phyloP scores from a whole-genome alignment of 2,329 filamentous ascomycete genomes.

The Colletotrichum graminicola region DNA sequence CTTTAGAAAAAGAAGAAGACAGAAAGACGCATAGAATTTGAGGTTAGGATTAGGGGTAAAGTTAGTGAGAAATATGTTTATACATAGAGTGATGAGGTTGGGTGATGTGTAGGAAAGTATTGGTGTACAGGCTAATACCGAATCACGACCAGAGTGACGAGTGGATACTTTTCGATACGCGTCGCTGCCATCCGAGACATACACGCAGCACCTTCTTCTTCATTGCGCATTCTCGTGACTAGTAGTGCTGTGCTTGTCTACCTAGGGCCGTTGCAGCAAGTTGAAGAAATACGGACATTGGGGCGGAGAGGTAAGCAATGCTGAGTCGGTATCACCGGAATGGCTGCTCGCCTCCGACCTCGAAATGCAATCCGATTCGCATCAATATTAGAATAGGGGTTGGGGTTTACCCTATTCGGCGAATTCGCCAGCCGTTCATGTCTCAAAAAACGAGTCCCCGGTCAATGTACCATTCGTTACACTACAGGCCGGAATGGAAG shows the following conservation, averaged over 20 bases:
- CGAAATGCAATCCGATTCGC: not conserved
- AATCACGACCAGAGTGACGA: not conserved
- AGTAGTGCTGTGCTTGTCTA: not conserved
- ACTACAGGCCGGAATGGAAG: not conserved
- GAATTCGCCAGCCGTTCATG: not conserved
- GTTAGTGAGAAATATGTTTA: too few species aligned
- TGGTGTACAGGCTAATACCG: too few species aligned
- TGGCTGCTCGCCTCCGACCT: not conserved
- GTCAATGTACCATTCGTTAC: not conserved
- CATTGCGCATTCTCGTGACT: not conserved
- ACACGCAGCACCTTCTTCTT: not conserved
- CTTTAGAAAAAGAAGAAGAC: too few species aligned
- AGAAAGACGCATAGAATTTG: too few species aligned
- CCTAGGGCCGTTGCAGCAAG: not conserved
- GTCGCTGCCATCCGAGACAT: conserved; percentile 3
- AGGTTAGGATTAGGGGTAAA: too few species aligned
- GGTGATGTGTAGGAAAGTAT: too few species aligned
- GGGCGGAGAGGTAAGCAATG: not conserved
- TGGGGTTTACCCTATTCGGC: not conserved
- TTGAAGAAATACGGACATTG: not conserved
- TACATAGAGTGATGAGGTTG: too few species aligned
- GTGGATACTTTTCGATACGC: not conserved
- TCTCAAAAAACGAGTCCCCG: not conserved
- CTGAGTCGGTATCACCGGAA: not conserved
- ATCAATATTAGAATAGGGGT: not conserved